phyloP scores from a whole-genome alignment of 768 basidiomycete genomes.

The Aureoboletus auriporus region DNA sequence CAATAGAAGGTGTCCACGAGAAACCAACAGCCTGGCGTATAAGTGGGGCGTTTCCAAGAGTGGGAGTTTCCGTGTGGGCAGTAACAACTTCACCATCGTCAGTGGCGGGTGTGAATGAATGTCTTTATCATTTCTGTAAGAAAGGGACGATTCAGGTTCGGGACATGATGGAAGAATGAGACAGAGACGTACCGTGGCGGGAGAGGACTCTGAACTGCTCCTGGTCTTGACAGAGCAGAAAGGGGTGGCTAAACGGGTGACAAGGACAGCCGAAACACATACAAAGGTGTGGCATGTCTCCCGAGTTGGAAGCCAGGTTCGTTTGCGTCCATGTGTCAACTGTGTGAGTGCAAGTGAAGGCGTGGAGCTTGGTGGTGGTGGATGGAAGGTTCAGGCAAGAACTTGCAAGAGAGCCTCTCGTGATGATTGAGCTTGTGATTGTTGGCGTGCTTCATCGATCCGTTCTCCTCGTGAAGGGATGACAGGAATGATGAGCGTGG shows the following conservation, averaged over 20 bases:
- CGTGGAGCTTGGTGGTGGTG: too few relatives aligned
- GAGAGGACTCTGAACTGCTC: constrained; percentile 58
- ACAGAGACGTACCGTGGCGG: constrained; percentile 35
- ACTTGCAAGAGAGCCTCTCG: too few relatives aligned
- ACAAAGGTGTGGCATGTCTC: constrained; percentile 38
- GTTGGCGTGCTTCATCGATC: too few relatives aligned
- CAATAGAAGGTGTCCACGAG: constrained; percentile 30
- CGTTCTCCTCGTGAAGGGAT: too few relatives aligned
- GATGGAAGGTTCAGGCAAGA: too few relatives aligned
- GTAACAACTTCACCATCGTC: constrained; percentile 46
- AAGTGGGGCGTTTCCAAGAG: constrained; percentile 44
- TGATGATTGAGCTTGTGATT: too few relatives aligned
- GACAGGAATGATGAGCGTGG: too few relatives aligned
- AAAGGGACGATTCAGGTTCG: neutral
- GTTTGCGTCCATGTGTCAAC: constrained; percentile 13
- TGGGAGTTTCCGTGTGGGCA: constrained; percentile 43
- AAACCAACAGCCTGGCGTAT: constrained; percentile 61
- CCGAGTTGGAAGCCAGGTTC: constrained; percentile 19
- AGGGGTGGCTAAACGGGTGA: constrained; percentile 3
- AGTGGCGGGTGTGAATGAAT: constrained; percentile 49
- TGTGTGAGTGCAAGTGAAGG: too few relatives aligned
- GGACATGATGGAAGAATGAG: neutral
- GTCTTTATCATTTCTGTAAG: constrained; percentile 38
- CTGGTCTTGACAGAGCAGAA: constrained; percentile 27
- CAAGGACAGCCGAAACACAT: constrained; percentile 13